Conservation (phyloP, 1,139 yeast species). For the Wickerhamomyces sp. region DNA sequence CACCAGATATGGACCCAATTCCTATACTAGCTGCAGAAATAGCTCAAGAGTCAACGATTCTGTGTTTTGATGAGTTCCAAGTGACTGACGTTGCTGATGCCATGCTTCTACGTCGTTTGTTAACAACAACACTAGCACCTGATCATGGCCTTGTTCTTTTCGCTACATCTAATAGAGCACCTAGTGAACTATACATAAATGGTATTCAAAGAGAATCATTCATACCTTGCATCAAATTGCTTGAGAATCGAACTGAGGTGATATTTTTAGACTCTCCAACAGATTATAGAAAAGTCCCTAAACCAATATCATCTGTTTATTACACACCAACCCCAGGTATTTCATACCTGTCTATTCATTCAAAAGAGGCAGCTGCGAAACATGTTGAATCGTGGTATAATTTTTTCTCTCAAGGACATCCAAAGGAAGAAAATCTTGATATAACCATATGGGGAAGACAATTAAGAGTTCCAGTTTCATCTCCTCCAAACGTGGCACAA, state of each 20-base stretch:
- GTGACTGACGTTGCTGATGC: constrained; percentile 99
- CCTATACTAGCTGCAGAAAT: constrained; percentile 83
- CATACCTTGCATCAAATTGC: constrained; percentile 82
- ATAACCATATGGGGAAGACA: constrained; percentile 86
- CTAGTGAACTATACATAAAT: constrained; percentile 86
- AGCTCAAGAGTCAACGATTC: constrained; percentile 66
- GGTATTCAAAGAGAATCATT: constrained; percentile 92
- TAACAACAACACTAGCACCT: constrained; percentile 57
- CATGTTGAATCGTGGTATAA: constrained; percentile 78
- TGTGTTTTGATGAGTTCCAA: constrained; percentile 94
- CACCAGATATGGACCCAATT: constrained; percentile 71
- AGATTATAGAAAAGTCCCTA: constrained; percentile 85
- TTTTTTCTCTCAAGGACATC: constrained; percentile 62
- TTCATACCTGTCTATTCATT: constrained; percentile 45
- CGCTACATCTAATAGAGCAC: constrained; percentile 93
- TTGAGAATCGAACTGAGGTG: constrained; percentile 71
- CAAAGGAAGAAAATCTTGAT: constrained; percentile 35
- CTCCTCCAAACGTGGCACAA: constrained; percentile 82
- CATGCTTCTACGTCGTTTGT: constrained; percentile 78
- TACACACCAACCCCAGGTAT: constrained; percentile 68
- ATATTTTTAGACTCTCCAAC: constrained; percentile 84
- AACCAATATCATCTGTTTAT: constrained; percentile 79
- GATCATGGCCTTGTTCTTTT: constrained; percentile 81
- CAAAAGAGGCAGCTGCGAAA: constrained; percentile 46
- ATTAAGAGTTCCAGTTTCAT: constrained; percentile 66